Conservation (phyloP, 2,329 filamentous ascomycete species). For the Fusarium ramigenum region DNA sequence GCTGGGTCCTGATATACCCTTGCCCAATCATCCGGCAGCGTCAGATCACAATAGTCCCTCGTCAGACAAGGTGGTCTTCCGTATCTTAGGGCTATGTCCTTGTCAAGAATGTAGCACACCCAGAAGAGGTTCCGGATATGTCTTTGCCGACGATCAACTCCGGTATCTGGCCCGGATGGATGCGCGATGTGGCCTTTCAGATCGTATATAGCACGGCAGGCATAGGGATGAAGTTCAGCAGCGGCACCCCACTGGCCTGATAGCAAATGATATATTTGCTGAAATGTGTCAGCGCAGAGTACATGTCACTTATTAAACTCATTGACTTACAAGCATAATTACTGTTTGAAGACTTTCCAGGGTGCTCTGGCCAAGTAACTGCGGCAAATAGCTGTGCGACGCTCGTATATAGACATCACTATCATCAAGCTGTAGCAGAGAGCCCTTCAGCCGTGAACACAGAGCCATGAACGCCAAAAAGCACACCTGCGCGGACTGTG, state of each 20-base stretch:
- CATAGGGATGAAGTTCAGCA: not conserved
- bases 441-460: not conserved
- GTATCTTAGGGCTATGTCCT: not conserved
- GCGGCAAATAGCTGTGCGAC: not conserved
- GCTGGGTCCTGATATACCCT: not conserved
- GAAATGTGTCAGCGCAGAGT: rapidly evolving
- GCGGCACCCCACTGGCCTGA: not conserved
- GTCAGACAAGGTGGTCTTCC: not conserved
- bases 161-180: rapidly evolving
- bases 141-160: not conserved
- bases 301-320: rapidly evolving
- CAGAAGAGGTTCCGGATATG: not conserved
- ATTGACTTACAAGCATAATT: not conserved
- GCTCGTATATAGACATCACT: not conserved
- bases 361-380: rapidly evolving
- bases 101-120: not conserved
- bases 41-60: not conserved
- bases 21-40: not conserved
- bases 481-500: rapidly evolving
- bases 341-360: not conserved
- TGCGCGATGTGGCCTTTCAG: not conserved
- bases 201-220: not conserved
- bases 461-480: not conserved
- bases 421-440: rapidly evolving
- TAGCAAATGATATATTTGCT: not conserved